Base-by-base conservation (phyloP, 1,284 basidiomycete genomes). In the Trichosporon asahii region DNA sequence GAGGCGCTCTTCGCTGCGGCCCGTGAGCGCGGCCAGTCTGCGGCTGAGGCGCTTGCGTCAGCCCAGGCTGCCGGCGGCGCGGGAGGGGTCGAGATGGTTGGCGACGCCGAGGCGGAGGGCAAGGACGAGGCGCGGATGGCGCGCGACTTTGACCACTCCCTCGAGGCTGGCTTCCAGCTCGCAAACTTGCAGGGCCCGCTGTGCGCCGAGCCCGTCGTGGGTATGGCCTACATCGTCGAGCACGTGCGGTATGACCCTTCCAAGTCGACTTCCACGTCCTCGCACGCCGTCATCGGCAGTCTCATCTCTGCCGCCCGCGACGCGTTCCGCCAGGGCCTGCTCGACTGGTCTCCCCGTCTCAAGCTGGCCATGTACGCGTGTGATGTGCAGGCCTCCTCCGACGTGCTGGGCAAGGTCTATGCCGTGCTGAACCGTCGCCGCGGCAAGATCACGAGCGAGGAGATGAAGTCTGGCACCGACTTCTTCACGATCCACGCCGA, bases 301-400 rank as follows among this genome's bases (percentile, higher is more conserved):
- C 85, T 98, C 66, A 95, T 98, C 77, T 93, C 96, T 18, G 88
- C 90, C 7, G 89, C 95, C 57, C 88, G 91, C 79, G 97, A 99
- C 78, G 90, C 92, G 0, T 98, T 94, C 79, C 88, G 92, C 70
- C 90, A 89, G 73, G 95, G 91, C 0, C 82, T 99, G 73, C 85
- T 99, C 63, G 97, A 99, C 83, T 99, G 97, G 97, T 97, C 94
- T 8, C 97, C 97, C 18, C 88, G 97, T 55, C 87, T 99, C 75
- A 94, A 97, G 90, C 86, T 99, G 68, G 97, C 97, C 1, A 98
- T 98, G 94, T 99, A 99, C 84, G 91, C 91, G 6, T 99, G 97
- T 84, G 95, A 99, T 80, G 98, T 99, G 72, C 97, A 98, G 85
- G 94, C 95, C n/a, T 44, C 35, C 14, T 11, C 67, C 15, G 97